Conservation (phyloP, 225 moss, liverwort and hornwort genomes). For the Bryoerythrophyllum caledonicum region DNA sequence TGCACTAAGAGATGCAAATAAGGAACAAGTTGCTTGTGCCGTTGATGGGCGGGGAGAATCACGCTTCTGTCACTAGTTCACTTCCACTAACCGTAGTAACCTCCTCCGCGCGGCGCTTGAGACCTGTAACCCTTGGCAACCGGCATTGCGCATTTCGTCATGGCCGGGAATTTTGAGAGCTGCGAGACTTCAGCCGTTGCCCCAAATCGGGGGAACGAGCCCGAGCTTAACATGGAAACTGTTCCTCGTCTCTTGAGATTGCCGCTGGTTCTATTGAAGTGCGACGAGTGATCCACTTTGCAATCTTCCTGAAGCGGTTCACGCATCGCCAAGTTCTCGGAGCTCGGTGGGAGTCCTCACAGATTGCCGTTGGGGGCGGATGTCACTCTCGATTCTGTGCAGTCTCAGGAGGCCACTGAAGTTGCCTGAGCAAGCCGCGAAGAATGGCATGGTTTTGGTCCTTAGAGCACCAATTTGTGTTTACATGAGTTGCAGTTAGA, state of each 20-base stretch:
- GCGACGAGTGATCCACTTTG: neutral
- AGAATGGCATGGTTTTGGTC: neutral
- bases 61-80: conserved; percentile 8
- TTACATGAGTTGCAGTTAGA: conserved; percentile 15
- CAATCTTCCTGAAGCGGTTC: neutral
- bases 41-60: neutral
- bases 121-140: conserved; percentile 27
- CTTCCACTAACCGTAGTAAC: conserved; percentile 32
- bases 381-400: neutral
- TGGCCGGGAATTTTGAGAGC: conserved; percentile 16
- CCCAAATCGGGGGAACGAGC: neutral
- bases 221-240: neutral
- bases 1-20: neutral
- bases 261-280: neutral
- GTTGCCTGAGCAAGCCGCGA: neutral
- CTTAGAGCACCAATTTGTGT: neutral
- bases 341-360: conserved; percentile 19
- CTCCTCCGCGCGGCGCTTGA: conserved; percentile 25
- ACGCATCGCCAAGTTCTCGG: neutral
- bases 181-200: conserved; percentile 24
- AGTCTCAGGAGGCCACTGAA: neutral
- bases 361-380: neutral
- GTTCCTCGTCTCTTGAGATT: neutral
- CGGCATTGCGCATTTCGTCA: conserved; percentile 2
- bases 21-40: neutral